A percentile compares a stretch with the other conserved stretches of the same genome.
Evolutionary conservation across 192 early-diverging fungal species (phyloP).

Genomic region (Linnemannia zychae): DNA sequence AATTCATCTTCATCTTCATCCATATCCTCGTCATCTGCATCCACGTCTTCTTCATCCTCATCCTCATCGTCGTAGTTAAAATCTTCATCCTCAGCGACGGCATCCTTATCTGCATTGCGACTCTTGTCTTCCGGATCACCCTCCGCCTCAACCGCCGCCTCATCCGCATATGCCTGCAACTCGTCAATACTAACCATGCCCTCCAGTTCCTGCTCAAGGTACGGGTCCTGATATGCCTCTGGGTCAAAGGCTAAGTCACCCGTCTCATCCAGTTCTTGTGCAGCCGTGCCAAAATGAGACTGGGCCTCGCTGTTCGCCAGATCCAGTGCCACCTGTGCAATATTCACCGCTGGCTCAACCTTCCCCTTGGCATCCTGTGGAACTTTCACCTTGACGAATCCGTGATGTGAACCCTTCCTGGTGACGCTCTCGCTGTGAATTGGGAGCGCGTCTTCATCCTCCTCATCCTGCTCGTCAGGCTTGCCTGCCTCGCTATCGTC

Average conservation of each 20-base stretch:
- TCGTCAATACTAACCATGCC: not conserved
- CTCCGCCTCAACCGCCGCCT: slow-evolving; percentile 8
- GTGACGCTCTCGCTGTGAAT: not conserved
- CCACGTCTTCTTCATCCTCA: not conserved
- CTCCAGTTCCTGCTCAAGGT: slow-evolving; percentile 2
- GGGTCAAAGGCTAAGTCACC: not conserved
- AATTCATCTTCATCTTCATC: not conserved
- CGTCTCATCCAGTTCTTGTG: not conserved
- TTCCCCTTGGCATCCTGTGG: not conserved
- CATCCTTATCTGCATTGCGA: not conserved
- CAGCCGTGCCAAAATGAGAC: not conserved
- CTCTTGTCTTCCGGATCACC: not conserved
- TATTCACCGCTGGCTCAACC: not conserved
- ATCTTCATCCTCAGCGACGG: slow-evolving; percentile 3
- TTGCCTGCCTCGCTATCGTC: not conserved
- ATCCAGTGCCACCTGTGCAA: too few relatives aligned
- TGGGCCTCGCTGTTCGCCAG: not conserved
- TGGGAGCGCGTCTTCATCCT: not conserved
- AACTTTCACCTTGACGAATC: not conserved
- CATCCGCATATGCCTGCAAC: slow-evolving; percentile 2
- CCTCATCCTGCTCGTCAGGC: not conserved
- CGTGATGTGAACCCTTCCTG: not conserved
- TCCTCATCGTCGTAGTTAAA: not conserved
- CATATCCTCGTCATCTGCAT: not conserved
- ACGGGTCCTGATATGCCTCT: slow-evolving; percentile 19